Evolutionary conservation across 2,329 filamentous ascomycete species (phyloP).

Genomic region (Fusarium marasasianum): DNA sequence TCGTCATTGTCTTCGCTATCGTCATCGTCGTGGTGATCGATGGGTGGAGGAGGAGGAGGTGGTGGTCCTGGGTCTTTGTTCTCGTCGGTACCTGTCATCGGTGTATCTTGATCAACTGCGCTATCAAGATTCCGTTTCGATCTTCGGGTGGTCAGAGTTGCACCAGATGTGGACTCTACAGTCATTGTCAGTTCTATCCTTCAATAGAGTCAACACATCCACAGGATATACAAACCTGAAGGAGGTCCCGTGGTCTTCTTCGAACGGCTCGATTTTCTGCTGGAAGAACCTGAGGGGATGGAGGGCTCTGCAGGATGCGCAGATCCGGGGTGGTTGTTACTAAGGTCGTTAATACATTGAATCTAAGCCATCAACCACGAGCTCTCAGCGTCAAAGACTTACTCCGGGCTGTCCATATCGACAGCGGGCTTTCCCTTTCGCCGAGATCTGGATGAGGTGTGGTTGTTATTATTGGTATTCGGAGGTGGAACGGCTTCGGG

Average conservation of each 20-base stretch:
- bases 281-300: constrained; percentile 70
- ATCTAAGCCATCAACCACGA: not conserved
- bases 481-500: constrained; percentile 57
- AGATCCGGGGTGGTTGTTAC: constrained; percentile 56
- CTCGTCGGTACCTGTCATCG: constrained; percentile 76
- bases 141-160: constrained; percentile 54
- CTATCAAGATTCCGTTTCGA: constrained; percentile 64
- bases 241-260: constrained; percentile 68
- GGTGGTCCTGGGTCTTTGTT: constrained; percentile 53
- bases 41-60: constrained; percentile 55
- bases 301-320: constrained; percentile 68
- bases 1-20: constrained; percentile 48
- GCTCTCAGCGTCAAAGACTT: constrained; percentile 40
- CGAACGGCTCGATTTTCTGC: constrained; percentile 76
- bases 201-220: not conserved
- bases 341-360: constrained; percentile 19
- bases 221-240: constrained; percentile 48
- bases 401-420: constrained; percentile 81
- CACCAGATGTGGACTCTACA: constrained; percentile 47
- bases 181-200: constrained; percentile 18
- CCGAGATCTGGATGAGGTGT: constrained; percentile 56
- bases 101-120: constrained; percentile 69
- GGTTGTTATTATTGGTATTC: constrained; percentile 33
- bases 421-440: constrained; percentile 69
- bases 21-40: constrained; percentile 50